Evolutionary conservation across 2,329 filamentous ascomycete genomes (phyloP), one percentile per base, ranked within the genome.

Genomic region (Dactylellina sp.): DNA sequence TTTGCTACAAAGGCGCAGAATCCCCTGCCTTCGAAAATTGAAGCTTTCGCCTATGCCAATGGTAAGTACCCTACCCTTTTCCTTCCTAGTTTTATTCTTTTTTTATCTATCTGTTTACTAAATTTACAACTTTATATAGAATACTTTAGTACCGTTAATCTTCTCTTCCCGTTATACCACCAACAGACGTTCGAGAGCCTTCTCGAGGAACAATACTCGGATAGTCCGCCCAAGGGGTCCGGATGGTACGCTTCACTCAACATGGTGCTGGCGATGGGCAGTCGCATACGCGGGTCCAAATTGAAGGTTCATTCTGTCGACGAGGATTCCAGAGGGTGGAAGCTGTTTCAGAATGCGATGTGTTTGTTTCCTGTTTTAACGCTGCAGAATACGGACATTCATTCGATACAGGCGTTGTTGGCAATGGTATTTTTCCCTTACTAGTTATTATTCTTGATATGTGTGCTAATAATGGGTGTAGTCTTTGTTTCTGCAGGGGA

Each of bases 231-330:
- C 77, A 89, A 96, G 80, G 93, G 94, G 25, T 96, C 93, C 4
- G 95, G 95, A 1, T 99, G 95, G 95, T 99, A 95, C 94, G 95
- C 95, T 3, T 96, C 93, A 81, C 85, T 99, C 78, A 99, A 99
- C 78, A 90, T 96, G 71, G 92, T 91, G 0, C 83, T 99, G 64
- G 95, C 94, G n/a, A 96, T 97, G 77, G 91, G 94, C 3, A 92
- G 97, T 80, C 88, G 95, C 42, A 84, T 99, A 79, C 89, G 95
- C 9, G 92, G 97, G 37, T 76, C 76, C 14, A 75, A 77, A 39
- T 12, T 92, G 83, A 95, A 97, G 79, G 84, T 97, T 7, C 92
- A 96, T 0, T 90, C 93, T 0, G 88, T 91, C 75, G 93, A 96
- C 75, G 94, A 98, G 80, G 95, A 98, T 77, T 89, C 68, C 32